phyloP scores from a whole-genome alignment of 352 stramenopile species.

The Pilasporangium apinafurcum region DNA sequence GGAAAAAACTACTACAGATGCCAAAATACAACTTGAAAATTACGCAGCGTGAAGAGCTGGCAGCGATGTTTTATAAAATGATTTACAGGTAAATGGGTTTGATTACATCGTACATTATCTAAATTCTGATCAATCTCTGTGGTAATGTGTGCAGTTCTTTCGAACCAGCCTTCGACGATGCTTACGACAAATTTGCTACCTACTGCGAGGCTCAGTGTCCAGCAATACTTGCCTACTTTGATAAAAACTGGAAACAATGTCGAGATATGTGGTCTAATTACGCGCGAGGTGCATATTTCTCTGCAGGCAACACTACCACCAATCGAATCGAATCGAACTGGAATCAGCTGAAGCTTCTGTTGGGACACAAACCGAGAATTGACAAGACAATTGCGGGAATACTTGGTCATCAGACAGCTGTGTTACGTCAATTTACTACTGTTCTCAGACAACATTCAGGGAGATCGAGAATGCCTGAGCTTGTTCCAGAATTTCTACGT shows the following conservation, averaged over 20 bases:
- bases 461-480: neutral
- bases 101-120: neutral
- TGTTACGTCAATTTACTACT: neutral
- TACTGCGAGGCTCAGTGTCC: too few species aligned
- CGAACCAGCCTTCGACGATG: too few species aligned
- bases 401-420: slow-evolving; percentile 8
- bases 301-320: slow-evolving; percentile 8
- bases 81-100: slow-evolving; percentile 5
- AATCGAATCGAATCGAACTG: slow-evolving; percentile 15
- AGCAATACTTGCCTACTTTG: neutral
- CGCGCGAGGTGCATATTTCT: slow-evolving; percentile 3
- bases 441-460: neutral
- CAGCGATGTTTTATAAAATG: slow-evolving; percentile 1
- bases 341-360: slow-evolving; percentile 12
- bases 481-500: neutral
- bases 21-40: slow-evolving; percentile 8
- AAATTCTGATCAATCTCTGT: neutral
- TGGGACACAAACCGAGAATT: slow-evolving; percentile 3
- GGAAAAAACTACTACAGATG: slow-evolving; percentile 7
- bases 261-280: slow-evolving; percentile 8
- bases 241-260: slow-evolving; percentile 12
- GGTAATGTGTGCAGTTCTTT: too few species aligned
- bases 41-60: neutral
- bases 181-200: too few species aligned
- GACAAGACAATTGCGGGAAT: slow-evolving; percentile 9